Conservation (phyloP, 345 rosid genomes). For the Arabidopsis arenosa region DNA sequence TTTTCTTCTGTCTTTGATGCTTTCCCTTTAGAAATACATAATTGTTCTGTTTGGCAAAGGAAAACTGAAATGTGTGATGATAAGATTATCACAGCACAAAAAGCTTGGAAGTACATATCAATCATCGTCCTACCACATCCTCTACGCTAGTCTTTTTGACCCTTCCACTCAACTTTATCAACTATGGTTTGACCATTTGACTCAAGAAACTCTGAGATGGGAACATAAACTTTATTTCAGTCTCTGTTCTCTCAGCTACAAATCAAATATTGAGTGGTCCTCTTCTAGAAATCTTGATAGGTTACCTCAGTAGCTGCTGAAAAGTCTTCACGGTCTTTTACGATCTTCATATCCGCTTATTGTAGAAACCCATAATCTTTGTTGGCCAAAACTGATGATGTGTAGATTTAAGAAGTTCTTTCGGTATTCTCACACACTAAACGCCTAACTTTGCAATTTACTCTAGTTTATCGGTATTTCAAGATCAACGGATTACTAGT, state of each 20-base stretch:
- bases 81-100: slow-evolving; percentile 21
- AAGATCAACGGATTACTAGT: neutral
- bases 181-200: slow-evolving; percentile 12
- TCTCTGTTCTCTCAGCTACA: neutral
- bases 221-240: slow-evolving; percentile 2
- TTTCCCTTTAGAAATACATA: slow-evolving; percentile 7
- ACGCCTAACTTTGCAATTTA: neutral
- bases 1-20: slow-evolving; percentile 9
- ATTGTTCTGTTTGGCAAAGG: slow-evolving; percentile 28
- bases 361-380: neutral
- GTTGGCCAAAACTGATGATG: neutral
- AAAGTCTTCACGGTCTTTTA: neutral
- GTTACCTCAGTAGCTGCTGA: slow-evolving; percentile 8
- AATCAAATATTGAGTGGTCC: slow-evolving; percentile 28
- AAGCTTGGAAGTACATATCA: slow-evolving; percentile 1
- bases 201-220: slow-evolving; percentile 18
- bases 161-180: slow-evolving; percentile 25
- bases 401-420: neutral
- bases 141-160: slow-evolving; percentile 31
- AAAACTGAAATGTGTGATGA: slow-evolving; percentile 21
- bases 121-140: slow-evolving; percentile 1
- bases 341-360: neutral
- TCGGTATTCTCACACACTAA: neutral
- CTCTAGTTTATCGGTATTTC: neutral
- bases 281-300: neutral